These are phyloP conservation scores for Leptodermis oblonga DNA, from an alignment of 257 asterid species.

Conservation along the genomic window DNA sequence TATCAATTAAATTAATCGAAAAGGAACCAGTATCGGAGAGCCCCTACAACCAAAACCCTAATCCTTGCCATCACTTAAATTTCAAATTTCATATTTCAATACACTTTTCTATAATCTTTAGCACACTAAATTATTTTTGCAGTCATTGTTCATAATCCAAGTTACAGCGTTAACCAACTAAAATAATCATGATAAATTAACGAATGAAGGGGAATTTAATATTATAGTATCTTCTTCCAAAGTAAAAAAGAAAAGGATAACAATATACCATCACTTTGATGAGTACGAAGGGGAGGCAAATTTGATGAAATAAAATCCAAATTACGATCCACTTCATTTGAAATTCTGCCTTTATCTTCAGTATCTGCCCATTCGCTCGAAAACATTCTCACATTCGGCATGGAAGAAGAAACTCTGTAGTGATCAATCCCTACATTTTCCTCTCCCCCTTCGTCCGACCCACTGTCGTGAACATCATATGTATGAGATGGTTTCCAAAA, in stretches of 20 bases:
- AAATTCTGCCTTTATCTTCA: constrained; percentile 14
- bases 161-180: neutral
- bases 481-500: constrained; percentile 28
- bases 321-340: constrained; percentile 28
- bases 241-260: neutral
- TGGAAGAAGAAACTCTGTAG: constrained; percentile 45
- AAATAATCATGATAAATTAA: neutral
- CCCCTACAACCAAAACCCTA: neutral
- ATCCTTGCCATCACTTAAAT: no score
- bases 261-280: constrained; percentile 41
- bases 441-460: constrained; percentile 24
- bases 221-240: constrained; percentile 5
- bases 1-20: neutral
- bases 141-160: neutral
- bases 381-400: constrained; percentile 38
- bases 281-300: constrained; percentile 47
- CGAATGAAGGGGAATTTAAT: neutral
- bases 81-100: neutral
- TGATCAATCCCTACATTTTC: constrained; percentile 26
- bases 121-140: neutral
- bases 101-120: neutral
- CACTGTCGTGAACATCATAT: constrained; percentile 19
- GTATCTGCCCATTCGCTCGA: constrained; percentile 32
- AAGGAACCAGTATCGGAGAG: neutral
- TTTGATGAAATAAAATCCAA: constrained; percentile 38